Conservation (phyloP, 2,329 filamentous ascomycete genomes). For the Cladorrhinum sp. region DNA sequence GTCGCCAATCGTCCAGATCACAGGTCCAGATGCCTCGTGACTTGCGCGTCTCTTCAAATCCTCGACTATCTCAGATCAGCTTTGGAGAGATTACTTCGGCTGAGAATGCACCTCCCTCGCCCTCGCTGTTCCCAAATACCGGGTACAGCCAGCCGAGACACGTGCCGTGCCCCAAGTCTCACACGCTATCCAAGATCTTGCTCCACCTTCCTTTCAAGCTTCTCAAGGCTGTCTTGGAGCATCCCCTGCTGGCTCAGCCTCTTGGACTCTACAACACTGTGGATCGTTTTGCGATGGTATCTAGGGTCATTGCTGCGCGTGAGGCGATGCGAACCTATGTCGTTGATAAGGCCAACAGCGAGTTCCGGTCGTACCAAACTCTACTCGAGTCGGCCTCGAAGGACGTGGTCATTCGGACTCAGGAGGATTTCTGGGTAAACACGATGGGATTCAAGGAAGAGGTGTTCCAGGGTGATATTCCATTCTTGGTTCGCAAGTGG, state of each 20-base stretch:
- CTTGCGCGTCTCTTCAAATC: constrained; percentile 25
- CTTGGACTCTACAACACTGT: constrained; percentile 50
- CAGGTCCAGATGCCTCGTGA: constrained; percentile 18
- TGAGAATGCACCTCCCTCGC: constrained; percentile 16
- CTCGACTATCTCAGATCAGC: constrained; percentile 28
- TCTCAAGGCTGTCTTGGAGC: constrained; percentile 64
- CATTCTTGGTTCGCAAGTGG: constrained; percentile 29
- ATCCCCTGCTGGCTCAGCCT: constrained; percentile 50
- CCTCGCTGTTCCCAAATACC: constrained; percentile 14
- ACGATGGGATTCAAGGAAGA: constrained; percentile 32
- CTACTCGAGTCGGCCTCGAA: constrained; percentile 19
- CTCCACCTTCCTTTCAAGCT: constrained; percentile 67
- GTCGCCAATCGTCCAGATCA: constrained; percentile 19
- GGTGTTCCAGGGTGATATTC: constrained; percentile 27
- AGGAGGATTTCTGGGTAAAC: constrained; percentile 27
- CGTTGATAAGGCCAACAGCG: constrained; percentile 38
- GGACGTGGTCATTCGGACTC: constrained; percentile 20
- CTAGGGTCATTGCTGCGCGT: constrained; percentile 53
- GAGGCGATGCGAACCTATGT: constrained; percentile 52
- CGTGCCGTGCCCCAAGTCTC: constrained; percentile 35
- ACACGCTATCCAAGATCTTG: constrained; percentile 62
- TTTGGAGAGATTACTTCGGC: constrained; percentile 31
- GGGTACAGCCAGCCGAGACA: constrained; percentile 38
- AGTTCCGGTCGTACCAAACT: constrained; percentile 20
- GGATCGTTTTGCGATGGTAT: constrained; percentile 47